Evolutionary conservation across 495 filamentous ascomycete genomes (phyloP).

Genomic region (Penicillium nucicola): DNA sequence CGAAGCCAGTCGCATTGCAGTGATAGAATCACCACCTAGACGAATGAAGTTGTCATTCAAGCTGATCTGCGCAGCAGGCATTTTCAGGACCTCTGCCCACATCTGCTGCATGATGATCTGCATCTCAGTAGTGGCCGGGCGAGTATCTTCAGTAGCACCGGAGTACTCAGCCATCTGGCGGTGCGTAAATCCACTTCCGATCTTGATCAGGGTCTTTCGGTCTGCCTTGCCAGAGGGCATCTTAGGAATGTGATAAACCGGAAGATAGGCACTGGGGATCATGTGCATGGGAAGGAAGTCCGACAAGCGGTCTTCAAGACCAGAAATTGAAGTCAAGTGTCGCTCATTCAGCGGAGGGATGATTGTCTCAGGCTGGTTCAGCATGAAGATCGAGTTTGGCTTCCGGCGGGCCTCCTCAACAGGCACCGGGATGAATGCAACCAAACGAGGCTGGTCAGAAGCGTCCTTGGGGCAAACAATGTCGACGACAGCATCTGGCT

Average conservation of each 20-base stretch:
- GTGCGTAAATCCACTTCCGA: constrained; percentile 6
- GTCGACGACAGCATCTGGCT: constrained; percentile 11
- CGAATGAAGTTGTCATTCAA: constrained; percentile 42
- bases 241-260: constrained; percentile 39
- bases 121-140: not conserved
- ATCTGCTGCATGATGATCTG: constrained; percentile 11
- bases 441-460: constrained; percentile 10
- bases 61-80: constrained; percentile 15
- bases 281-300: constrained; percentile 38
- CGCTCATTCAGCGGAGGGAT: not conserved
- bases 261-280: constrained; percentile 38
- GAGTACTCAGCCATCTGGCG: constrained; percentile 11
- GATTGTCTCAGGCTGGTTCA: not conserved
- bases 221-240: constrained; percentile 42
- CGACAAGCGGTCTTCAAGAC: constrained; percentile 1
- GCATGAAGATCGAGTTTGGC: constrained; percentile 7
- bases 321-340: constrained; percentile 1
- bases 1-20: constrained; percentile 52
- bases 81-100: constrained; percentile 16
- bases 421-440: constrained; percentile 5
- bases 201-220: constrained; percentile 13
- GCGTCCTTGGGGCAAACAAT: constrained; percentile 9
- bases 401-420: constrained; percentile 1
- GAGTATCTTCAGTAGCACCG: constrained; percentile 1
- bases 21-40: constrained; percentile 57